Evolutionary conservation across 2,329 filamentous ascomycete species (phyloP), one percentile per base, ranked within the genome.

Genomic region (Fusarium armeniacum): DNA sequence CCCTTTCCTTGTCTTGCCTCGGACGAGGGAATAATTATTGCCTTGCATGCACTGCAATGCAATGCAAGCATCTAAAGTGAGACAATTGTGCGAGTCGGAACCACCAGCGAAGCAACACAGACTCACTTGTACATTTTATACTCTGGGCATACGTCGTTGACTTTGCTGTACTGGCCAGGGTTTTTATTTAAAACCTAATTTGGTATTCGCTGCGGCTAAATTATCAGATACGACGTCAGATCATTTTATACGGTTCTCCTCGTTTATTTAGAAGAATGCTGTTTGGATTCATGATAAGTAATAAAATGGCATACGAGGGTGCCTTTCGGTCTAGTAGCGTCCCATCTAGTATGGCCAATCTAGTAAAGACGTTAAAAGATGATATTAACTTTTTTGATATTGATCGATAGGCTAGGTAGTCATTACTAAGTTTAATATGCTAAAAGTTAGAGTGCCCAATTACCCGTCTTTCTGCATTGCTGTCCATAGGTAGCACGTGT

Each of bases 71-170:
- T 55, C 44, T 28, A 56, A 54, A 60, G 26, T 51, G 51, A 65
- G 63, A 70, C 63, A 70, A 45, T 36, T 43, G 33, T 41, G 56
- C 35, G 49, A 41, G 44, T 56, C 44, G 55, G 52, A 47, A 66
- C 54, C 44, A 47, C 41, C 44, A 47, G 24, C 40, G 38, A 53
- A 43, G 53, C 51, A 36, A 57, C 46, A 49, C 33, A 65, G 49
- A 63, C 66, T 70, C 49, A 63, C 57, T 38, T 33, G 28, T 49
- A 30, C 43, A 64, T 43, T 44, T 66, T 32, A 36, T 40, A 50
- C 49, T 35, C 67, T 70, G 53, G 67, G 67, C 67, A 61, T 71
- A 67, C 67, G 67, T 70, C 56, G 59, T 60, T 67, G 63, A 65
- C 45, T 51, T 36, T 50, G n/a, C 22, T 28, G 38, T 24, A 54